phyloP scores from a whole-genome alignment of 2,329 filamentous ascomycete species.

The Colletotrichum graminicola region DNA sequence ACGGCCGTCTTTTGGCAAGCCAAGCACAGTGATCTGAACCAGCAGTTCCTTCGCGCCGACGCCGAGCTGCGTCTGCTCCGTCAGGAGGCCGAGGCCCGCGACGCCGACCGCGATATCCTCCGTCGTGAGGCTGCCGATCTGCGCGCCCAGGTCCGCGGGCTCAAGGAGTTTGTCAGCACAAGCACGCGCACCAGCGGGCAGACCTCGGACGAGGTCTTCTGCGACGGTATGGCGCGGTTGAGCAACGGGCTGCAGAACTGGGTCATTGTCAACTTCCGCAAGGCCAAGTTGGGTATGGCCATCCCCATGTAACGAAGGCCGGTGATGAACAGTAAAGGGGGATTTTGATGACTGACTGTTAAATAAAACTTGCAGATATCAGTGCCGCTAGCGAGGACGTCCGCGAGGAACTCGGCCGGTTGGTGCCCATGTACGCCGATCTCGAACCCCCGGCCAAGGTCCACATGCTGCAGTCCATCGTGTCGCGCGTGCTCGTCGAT shows the following conservation, averaged over 20 bases:
- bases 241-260: conserved; percentile 80
- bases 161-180: conserved; percentile 80
- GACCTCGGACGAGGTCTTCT: conserved; percentile 75
- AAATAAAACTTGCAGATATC: conserved; percentile 55
- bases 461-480: conserved; percentile 72
- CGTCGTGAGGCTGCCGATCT: conserved; percentile 67
- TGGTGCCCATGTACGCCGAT: conserved; percentile 71
- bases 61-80: conserved; percentile 65
- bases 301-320: not conserved
- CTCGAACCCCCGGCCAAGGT: conserved; percentile 68
- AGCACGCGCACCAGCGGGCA: conserved; percentile 73
- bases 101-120: conserved; percentile 62
- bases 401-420: conserved; percentile 57
- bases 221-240: conserved; percentile 70
- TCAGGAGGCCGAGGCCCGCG: conserved; percentile 61
- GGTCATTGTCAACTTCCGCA: conserved; percentile 77
- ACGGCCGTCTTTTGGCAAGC: conserved; percentile 69
- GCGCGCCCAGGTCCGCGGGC: conserved; percentile 70
- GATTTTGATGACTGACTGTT: conserved; percentile 30
- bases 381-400: conserved; percentile 56
- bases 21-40: conserved; percentile 65
- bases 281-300: conserved; percentile 66
- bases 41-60: conserved; percentile 65
- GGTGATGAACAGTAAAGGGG: not conserved
- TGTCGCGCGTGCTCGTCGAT: conserved; percentile 71